These are phyloP conservation scores for Epicoccum sorghinum DNA, from an alignment of 2,329 filamentous ascomycete species.

Conservation along the genomic window DNA sequence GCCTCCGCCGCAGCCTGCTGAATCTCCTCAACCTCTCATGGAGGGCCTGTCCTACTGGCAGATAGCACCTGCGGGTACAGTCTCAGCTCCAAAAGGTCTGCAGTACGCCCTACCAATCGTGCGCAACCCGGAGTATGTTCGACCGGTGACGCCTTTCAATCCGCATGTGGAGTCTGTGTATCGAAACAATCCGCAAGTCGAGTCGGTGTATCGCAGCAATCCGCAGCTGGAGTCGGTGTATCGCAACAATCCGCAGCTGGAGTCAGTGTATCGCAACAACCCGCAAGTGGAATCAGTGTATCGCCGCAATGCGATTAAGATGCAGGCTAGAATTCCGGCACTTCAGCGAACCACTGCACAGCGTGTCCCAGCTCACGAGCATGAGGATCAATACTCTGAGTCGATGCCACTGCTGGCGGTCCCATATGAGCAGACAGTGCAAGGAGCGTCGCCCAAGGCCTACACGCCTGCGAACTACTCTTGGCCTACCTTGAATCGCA, in stretches of 20 bases:
- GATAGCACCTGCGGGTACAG: slow-evolving; percentile 19
- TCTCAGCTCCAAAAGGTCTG: slow-evolving; percentile 17
- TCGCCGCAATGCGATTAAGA: slow-evolving; percentile 35
- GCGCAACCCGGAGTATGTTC: slow-evolving; percentile 11
- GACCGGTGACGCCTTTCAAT: slow-evolving; percentile 24
- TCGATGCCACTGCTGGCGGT: slow-evolving; percentile 34
- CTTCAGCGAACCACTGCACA: slow-evolving; percentile 29
- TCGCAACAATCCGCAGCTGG: neutral
- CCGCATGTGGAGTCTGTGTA: slow-evolving; percentile 33
- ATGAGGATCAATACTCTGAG: slow-evolving; percentile 29
- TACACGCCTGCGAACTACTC: slow-evolving; percentile 20
- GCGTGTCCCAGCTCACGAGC: slow-evolving; percentile 16
- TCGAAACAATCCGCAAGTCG: slow-evolving; percentile 32
- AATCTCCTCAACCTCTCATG: slow-evolving; percentile 39
- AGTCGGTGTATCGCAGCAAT: slow-evolving; percentile 32
- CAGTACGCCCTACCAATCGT: slow-evolving; percentile 40
- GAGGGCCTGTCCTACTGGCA: slow-evolving; percentile 43
- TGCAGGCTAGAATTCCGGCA: slow-evolving; percentile 40
- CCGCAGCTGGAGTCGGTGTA: neutral
- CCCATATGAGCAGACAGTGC: slow-evolving; percentile 20
- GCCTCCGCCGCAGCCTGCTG: slow-evolving; percentile 20
- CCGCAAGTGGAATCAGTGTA: slow-evolving; percentile 33
- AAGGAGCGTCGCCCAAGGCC: slow-evolving; percentile 10
- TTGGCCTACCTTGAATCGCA: slow-evolving; percentile 5
- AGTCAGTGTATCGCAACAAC: too few species aligned